Percentiles rank a stretch among this genome's conserved stretches.
These are phyloP conservation scores for Neospora caninum DNA, from an alignment of 169 alveolate genomes.

Conservation along the genomic window DNA sequence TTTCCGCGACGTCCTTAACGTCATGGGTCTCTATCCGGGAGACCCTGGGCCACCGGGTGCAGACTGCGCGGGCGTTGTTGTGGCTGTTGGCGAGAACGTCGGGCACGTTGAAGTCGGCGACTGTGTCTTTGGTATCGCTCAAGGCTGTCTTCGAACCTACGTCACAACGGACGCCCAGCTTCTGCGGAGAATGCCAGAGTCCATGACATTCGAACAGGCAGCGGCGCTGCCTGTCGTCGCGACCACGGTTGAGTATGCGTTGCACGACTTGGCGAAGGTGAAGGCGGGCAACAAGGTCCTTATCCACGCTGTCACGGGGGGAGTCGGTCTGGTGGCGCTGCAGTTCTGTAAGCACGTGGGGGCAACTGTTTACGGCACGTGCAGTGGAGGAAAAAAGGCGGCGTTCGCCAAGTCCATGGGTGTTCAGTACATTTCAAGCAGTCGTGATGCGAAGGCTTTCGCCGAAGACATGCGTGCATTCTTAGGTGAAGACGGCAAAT, in stretches of 20 bases:
- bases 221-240: slow-evolving; percentile 78
- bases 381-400: slow-evolving; percentile 74
- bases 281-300: slow-evolving; percentile 75
- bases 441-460: slow-evolving; percentile 72
- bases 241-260: slow-evolving; percentile 76
- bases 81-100: slow-evolving; percentile 72
- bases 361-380: slow-evolving; percentile 77
- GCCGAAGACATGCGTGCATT: slow-evolving; percentile 69
- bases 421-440: slow-evolving; percentile 72
- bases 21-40: slow-evolving; percentile 82
- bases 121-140: slow-evolving; percentile 78
- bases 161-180: slow-evolving; percentile 67
- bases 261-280: slow-evolving; percentile 77
- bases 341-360: slow-evolving; percentile 77
- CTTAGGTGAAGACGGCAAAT: slow-evolving; percentile 52
- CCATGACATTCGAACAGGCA: slow-evolving; percentile 73
- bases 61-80: slow-evolving; percentile 77
- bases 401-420: slow-evolving; percentile 71
- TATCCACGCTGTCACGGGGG: slow-evolving; percentile 78
- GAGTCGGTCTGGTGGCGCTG: slow-evolving; percentile 77
- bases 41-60: slow-evolving; percentile 88
- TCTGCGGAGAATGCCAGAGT: slow-evolving; percentile 64
- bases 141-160: slow-evolving; percentile 76
- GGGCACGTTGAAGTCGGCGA: slow-evolving; percentile 67
- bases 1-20: slow-evolving; percentile 78